Conservation (phyloP, 2,329 filamentous ascomycete species). For the Fusarium floridanum region DNA sequence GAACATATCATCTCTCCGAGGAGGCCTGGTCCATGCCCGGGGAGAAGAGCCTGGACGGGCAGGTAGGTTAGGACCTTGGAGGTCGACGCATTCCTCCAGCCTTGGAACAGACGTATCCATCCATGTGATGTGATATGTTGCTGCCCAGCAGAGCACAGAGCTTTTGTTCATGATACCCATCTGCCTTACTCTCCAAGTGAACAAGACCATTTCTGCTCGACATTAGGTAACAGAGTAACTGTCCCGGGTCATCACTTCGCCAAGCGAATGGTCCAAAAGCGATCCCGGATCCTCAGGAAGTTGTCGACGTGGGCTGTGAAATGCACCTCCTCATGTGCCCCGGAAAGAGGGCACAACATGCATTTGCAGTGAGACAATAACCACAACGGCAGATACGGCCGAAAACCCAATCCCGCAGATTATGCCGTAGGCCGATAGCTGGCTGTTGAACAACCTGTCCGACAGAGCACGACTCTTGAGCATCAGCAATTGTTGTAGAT, state of each 20-base stretch:
- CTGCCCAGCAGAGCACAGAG: constrained; percentile 4
- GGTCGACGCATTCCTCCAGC: not conserved
- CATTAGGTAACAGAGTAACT: not conserved
- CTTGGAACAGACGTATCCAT: not conserved
- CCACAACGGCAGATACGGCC: constrained; percentile 14
- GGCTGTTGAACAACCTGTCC: not conserved
- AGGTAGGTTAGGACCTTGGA: constrained; percentile 8
- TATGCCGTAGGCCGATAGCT: not conserved
- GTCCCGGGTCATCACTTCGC: not conserved
- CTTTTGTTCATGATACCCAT: constrained; percentile 1
- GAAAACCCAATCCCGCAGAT: not conserved
- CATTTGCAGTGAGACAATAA: constrained; percentile 6
- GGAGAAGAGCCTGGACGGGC: not conserved
- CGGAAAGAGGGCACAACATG: constrained; percentile 12
- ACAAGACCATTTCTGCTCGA: not conserved
- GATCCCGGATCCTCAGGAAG: not conserved
- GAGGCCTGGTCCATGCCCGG: constrained; percentile 20
- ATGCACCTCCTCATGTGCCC: constrained; percentile 11
- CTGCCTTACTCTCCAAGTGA: not conserved
- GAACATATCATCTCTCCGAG: constrained; percentile 13
- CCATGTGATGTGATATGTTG: constrained; percentile 6
- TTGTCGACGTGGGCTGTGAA: not conserved
- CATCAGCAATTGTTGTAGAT: not conserved
- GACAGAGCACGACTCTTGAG: not conserved
- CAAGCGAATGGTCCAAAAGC: constrained; percentile 4